Conservation (phyloP, 306 rosid species). For the Prunus mume region DNA sequence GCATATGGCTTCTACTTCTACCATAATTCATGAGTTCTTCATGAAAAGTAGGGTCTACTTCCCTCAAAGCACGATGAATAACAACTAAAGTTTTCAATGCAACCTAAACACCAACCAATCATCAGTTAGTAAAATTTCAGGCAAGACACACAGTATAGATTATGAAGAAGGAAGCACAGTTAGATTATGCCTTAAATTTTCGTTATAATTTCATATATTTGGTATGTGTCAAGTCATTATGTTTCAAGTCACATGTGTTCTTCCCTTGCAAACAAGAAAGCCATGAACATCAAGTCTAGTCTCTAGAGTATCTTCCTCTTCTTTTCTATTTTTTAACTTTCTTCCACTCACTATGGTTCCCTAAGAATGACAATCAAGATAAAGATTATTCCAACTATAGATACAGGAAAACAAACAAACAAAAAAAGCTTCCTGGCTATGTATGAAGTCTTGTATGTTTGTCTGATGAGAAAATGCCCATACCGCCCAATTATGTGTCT, state of each 20-base stretch:
- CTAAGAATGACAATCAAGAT: not conserved
- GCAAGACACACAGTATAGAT: not conserved
- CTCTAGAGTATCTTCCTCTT: not conserved
- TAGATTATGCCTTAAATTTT: not conserved
- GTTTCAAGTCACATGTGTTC: not conserved
- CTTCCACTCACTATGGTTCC: not conserved
- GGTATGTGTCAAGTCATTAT: not conserved
- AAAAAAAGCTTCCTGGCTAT: not conserved
- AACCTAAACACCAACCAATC: constrained; percentile 54
- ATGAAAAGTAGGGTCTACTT: constrained; percentile 96
- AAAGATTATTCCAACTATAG: not conserved
- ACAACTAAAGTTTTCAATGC: constrained; percentile 89
- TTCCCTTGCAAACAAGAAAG: not conserved
- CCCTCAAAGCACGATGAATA: constrained; percentile 98
- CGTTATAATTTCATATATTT: not conserved
- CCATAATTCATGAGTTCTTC: constrained; percentile 97
- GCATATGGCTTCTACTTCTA: constrained; percentile 97
- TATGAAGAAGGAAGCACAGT: not conserved
- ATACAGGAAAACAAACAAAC: not conserved
- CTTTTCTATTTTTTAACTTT: too few relatives aligned
- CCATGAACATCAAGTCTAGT: not conserved
- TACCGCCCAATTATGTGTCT: constrained; percentile 99
- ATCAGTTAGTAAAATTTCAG: constrained; percentile 21
- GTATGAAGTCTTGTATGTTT: not conserved
- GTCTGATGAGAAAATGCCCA: constrained; percentile 25